Base-by-base conservation (phyloP, 352 stramenopile species). In the Elongisporangium anandrum region DNA sequence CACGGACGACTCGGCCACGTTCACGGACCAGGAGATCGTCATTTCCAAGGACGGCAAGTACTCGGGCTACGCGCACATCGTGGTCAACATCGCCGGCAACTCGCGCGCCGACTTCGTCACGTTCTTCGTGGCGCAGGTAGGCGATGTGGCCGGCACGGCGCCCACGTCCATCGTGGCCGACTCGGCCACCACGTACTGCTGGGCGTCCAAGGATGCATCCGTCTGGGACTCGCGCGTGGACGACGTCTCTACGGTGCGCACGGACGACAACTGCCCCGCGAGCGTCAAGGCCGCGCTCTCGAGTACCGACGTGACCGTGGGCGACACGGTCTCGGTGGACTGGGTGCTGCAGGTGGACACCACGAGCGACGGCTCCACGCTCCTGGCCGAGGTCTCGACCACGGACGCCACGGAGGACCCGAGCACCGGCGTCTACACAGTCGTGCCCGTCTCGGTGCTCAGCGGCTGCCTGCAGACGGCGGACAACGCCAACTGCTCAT, bases 1-100 rank as follows among this genome's bases (percentile, higher is more conserved):
- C 56, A 64, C 57, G 15, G 59, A 65, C 52, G 68, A 72, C 12
- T 66, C 81, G 19, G 81, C 75, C 2, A 74, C 75, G n/a, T 88
- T 93, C 34, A 73, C 70, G 10, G 88, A 77, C 3, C 52, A 82
- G 23, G 81, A 91, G 64, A 69, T 93, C 55, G 68, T 85, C 38
- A 76, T 93, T 59, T 66, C 74, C 16, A 90, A 90, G 60, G 79
- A 91, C 29, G 79, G 75, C 63, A 91, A 90, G 64, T 93, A 91
- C 72, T 85, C 83, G 50, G 83, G 83, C 60, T 89, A 85, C 52
- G 83, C 75, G 39, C 81, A 90, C 60, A 59, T 91, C 34, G 76
- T 86, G 34, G 60, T 91, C 48, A 88, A 81, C 63, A 74, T 91
- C 16, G 75, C 65, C 1, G 81, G 71, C 52, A 82, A 89, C 56